Evolutionary conservation across 257 asterid species (phyloP).

Genomic region (Marsdenia floribunda): DNA sequence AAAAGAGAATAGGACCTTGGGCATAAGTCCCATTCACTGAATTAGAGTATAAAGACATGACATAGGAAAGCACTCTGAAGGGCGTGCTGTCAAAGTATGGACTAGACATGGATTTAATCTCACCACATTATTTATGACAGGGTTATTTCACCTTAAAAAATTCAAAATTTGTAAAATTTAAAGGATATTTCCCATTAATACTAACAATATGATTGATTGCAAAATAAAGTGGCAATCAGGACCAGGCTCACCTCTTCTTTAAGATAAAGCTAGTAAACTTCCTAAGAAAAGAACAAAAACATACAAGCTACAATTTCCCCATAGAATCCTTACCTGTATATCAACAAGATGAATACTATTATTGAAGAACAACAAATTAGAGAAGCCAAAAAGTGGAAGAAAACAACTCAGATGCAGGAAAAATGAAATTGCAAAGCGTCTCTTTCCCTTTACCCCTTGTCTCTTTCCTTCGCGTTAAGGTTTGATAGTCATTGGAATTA

Average conservation of each 20-base stretch:
- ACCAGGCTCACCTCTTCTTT: not conserved
- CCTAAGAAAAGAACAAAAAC: not conserved
- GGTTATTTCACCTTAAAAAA: not conserved
- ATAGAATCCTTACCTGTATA: not conserved
- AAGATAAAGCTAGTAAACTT: not conserved
- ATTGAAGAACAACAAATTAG: not conserved
- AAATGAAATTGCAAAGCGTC: not conserved
- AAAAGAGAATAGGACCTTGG: too few species aligned
- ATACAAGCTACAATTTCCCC: not conserved
- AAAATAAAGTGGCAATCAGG: not conserved
- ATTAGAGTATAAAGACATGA: not conserved
- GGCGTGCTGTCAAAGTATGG: not conserved
- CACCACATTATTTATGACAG: not conserved
- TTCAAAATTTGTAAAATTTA: not conserved
- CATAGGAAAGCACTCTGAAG: not conserved
- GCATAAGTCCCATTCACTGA: not conserved
- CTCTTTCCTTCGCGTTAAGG: not conserved
- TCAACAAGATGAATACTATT: not conserved
- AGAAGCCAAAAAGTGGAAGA: not conserved
- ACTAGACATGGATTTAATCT: not conserved
- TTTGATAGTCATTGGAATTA: not conserved
- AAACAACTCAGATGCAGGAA: not conserved
- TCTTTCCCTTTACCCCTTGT: not conserved
- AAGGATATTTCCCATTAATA: not conserved
- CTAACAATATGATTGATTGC: not conserved